These are phyloP conservation scores for Myxozyma neotropica DNA, from an alignment of 805 yeast genomes.

Conservation along the genomic window DNA sequence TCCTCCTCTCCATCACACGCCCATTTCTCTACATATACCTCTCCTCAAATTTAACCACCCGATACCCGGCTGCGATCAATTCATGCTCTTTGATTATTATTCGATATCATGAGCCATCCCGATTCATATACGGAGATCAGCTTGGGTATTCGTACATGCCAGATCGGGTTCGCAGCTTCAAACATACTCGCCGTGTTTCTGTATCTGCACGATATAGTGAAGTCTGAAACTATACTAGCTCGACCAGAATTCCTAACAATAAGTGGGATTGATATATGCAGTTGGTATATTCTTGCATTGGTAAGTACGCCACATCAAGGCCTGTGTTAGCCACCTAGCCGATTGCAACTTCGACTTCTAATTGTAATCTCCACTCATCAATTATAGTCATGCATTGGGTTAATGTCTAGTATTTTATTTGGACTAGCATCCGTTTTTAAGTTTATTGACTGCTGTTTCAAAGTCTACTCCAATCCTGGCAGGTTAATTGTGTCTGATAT, in stretches of 20 bases:
- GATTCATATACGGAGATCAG: neutral
- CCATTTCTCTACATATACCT: neutral
- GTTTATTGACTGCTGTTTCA: neutral
- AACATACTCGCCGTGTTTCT: neutral
- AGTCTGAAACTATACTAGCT: neutral
- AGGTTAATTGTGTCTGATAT: constrained; percentile 13
- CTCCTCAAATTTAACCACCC: neutral
- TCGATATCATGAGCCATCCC: neutral
- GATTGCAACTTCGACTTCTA: neutral
- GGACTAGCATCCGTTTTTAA: neutral
- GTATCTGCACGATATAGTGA: constrained; percentile 8
- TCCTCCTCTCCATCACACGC: neutral
- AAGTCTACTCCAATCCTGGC: neutral
- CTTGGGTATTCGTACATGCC: constrained; percentile 8
- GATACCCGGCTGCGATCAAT: neutral
- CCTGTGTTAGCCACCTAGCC: too few species aligned
- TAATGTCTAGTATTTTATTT: constrained; percentile 2
- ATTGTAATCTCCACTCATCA: neutral
- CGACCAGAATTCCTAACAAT: constrained; percentile 4
- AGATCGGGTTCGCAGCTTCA: constrained; percentile 1
- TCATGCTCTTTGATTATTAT: neutral
- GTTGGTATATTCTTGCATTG: neutral
- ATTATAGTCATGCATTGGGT: neutral
- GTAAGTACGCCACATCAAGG: too few species aligned
- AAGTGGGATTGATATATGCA: constrained; percentile 9